Conservation (phyloP, 257 asterid species). For the Prunella vulgaris region DNA sequence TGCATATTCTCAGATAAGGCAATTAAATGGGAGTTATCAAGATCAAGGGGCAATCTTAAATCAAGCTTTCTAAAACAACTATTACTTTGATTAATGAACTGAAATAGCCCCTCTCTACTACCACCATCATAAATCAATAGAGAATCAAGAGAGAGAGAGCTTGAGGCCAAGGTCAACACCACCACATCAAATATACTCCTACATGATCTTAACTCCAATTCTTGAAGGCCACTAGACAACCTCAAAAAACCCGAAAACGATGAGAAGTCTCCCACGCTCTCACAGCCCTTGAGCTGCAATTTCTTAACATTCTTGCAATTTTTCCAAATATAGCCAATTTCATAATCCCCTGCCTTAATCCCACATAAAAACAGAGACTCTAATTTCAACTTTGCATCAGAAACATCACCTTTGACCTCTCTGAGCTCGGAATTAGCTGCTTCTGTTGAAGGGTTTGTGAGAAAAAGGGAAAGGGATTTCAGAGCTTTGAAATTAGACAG, state of each 20-base stretch:
- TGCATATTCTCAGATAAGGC: constrained; percentile 53
- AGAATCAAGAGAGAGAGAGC: constrained; percentile 40
- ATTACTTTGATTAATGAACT: constrained; percentile 45
- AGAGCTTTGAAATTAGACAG: constrained; percentile 33
- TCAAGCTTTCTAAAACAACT: constrained; percentile 47
- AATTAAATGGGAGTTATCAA: constrained; percentile 51
- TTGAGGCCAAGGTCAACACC: constrained; percentile 41
- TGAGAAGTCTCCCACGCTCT: constrained; percentile 55
- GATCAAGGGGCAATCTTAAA: constrained; percentile 76
- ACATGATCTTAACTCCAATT: constrained; percentile 58
- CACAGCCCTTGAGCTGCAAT: constrained; percentile 56
- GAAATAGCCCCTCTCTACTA: constrained; percentile 55
- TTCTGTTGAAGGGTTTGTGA: constrained; percentile 26
- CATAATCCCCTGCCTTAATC: constrained; percentile 39
- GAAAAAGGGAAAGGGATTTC: constrained; percentile 41
- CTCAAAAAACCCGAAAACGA: constrained; percentile 42
- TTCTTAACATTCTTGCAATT: constrained; percentile 50
- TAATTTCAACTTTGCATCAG: constrained; percentile 37
- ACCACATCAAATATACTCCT: constrained; percentile 52
- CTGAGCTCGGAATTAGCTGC: not conserved
- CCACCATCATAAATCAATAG: constrained; percentile 71
- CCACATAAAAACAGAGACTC: constrained; percentile 55
- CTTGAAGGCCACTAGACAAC: constrained; percentile 31
- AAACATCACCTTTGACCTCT: not conserved
- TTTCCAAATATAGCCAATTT: constrained; percentile 54